Base-by-base conservation (phyloP, 1,284 basidiomycete genomes). In the Mycena sp. region DNA sequence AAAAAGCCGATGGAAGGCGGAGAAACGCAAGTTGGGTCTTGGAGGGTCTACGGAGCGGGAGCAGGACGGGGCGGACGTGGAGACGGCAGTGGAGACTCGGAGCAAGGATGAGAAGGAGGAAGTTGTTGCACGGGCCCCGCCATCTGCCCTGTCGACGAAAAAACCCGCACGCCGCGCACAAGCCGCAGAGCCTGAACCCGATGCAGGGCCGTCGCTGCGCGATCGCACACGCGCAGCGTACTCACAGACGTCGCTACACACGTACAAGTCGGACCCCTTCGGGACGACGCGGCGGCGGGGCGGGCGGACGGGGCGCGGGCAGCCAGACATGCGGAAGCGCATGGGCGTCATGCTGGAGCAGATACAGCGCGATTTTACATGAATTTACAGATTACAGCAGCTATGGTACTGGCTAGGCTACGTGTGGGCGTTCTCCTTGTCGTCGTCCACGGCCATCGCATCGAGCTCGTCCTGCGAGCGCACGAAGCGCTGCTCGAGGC, bases 271-370 rank as follows among this genome's bases (percentile, higher is more conserved):
- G 3, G 81, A 83, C 64, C 77, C 81, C 9, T 70, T 83, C 12
- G 59, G 62, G 19, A 64, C 61, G 37, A 29, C 48, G 19, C 78
- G 76, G 41, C 74, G 72, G 58, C 65, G 68, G 45, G 65, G 69
- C 4, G 66, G 72, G 37, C 70, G 71, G 38, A 73, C 70, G 54
- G 78, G 80, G 38, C 73, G 82, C 68, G 78, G 88, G 6, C 92
- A 93, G 70, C 91, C 91, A 11, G 85, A 92, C 71, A 93, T 93
- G 92, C 88, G 87, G 67, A 73, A 89, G 58, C 85, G 91, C 26
- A 93, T 93, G 91, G 84, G 85, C 67, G 87, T 84, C n/a, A 83
- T 93, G 81, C 81, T 93, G 46, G 89, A 90, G 71, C 88, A 87
- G 73, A 92, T 93, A 67, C 90, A 91, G 75, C 84, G 83, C 52